Evolutionary conservation across 2,329 filamentous ascomycete species (phyloP), one percentile per base, ranked within the genome.

Genomic region (Tolypocladium endophyticum): DNA sequence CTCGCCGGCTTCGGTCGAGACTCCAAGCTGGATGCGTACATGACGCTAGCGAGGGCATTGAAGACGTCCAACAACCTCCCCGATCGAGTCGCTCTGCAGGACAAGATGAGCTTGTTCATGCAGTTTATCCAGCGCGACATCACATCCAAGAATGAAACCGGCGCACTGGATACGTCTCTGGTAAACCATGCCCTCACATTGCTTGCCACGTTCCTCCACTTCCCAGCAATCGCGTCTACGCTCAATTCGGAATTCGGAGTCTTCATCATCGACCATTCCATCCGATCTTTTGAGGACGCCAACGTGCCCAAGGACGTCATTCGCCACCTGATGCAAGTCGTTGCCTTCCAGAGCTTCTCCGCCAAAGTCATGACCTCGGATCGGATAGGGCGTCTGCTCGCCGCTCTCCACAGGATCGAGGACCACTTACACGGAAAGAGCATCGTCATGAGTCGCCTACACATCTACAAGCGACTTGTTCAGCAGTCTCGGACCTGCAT

Each of bases 121-220:
- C 87, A 91, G 61, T 96, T 92, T 69, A 90, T 97, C 59, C 86
- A 88, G 67, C 83, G 92, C 61, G 94, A 99, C 70, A 79, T 96
- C 30, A 82, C 80, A 8, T 80, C 85, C 14, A 86, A 84, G 64
- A 79, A 81, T 41, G 70, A 79, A 7, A 76, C 81, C 61, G 81
- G 84, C 57, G 74, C 70, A 54, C 76, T 76, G 59, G 90, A 96
- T 67, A 81, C 82, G 1, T 87, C 87, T 53, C 80, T 97, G 16
- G 81, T 87, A 55, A 87, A 87, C 58, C 88, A 95, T 65, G 88
- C 92, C 3, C 77, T 96, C 58, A 90, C 86, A 61, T 78, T 97
- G 5, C 82, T 94, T 28, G 84, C 85, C 61, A 89, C 87, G 2
- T 87, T 97, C 60, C 81, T 96, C 4, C 87, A 88, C 72, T 88